phyloP scores from a whole-genome alignment of 129 eudicot species.

The Saposhnikovia divaricata region DNA sequence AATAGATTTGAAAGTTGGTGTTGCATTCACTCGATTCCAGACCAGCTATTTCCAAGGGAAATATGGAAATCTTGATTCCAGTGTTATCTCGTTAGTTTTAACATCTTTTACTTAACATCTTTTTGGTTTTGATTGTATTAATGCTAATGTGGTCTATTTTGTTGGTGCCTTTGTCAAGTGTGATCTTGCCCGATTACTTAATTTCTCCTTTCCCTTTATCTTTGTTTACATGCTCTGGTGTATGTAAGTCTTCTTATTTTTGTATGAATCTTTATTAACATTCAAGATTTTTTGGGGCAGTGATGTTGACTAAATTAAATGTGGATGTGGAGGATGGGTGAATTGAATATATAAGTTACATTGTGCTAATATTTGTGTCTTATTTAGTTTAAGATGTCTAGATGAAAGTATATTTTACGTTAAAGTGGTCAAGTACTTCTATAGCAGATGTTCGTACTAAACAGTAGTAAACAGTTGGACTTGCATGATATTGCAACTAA shows the following conservation, averaged over 20 bases:
- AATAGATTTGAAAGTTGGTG: slow-evolving; percentile 97
- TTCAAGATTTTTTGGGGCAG: not conserved
- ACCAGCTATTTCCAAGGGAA: slow-evolving; percentile 89
- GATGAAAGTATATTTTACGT: not conserved
- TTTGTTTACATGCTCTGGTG: not conserved
- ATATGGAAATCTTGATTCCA: slow-evolving; percentile 92
- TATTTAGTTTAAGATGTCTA: not conserved
- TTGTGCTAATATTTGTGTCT: not conserved
- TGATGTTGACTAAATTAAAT: not conserved
- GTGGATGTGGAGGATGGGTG: not conserved
- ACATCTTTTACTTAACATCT: slow-evolving; percentile 3
- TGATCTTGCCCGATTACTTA: not conserved
- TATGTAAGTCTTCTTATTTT: not conserved
- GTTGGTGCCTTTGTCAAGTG: not conserved
- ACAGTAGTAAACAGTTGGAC: not conserved
- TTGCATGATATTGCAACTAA: not conserved
- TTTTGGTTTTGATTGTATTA: not conserved
- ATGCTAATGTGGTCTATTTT: not conserved
- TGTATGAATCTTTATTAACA: not conserved
- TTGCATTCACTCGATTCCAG: slow-evolving; percentile 88
- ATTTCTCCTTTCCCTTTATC: not conserved
- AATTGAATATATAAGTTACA: not conserved
- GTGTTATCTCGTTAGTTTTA: slow-evolving; percentile 85
- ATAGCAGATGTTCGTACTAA: not conserved
- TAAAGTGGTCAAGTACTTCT: not conserved